Evolutionary conservation across 306 rosid genomes (phyloP), one percentile per base, ranked within the genome.

Genomic region (Vicia villosa): DNA sequence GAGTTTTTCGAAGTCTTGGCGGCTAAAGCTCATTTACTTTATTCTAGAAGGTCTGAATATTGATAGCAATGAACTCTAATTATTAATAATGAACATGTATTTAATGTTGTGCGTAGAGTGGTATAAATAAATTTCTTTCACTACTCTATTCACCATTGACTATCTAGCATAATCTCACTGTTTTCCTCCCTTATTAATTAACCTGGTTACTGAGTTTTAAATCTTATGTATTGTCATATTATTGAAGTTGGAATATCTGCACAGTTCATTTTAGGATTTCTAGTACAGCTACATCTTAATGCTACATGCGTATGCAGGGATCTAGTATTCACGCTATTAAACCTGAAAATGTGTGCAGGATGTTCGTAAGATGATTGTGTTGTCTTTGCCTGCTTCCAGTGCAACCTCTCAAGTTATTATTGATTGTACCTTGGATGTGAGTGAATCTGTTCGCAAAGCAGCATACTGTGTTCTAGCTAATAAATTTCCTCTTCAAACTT

Each of bases 401-500:
- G 82, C 81, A 67, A 94, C 96, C 9, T 84, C 89, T 66, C 97
- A 85, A 84, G 92, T 83, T 69, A 82, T 94, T 68, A 72, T 87
- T 76, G 97, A 91, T 69, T 87, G 91, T 80, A 94, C 97, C 37
- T 70, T 91, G 82, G 99, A 94, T 80, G 95, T 84, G 83, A 94
- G 86, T 50, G 99, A 88, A 74, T 78, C 92, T 70, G 96, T 94
- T 40, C 97, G 99, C 57, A 86, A 83, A 82, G 86, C 96, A 36
- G 91, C 97, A 20, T 94, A 88, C 81, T 80, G 81, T 75, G 95
- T 94, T 73, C 83, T 94, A 38, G 97, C 97, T 19, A 86, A 78
- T 72, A 94, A 94, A 77, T 94, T 94, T 83, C 99, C 99, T 63
- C 90, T 94, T 83, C 99, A 94, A 77, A 94, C 96, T 84, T 91